Evolutionary conservation across 495 filamentous ascomycete species (phyloP).

Genomic region (Astrothelium subdiscretum): DNA sequence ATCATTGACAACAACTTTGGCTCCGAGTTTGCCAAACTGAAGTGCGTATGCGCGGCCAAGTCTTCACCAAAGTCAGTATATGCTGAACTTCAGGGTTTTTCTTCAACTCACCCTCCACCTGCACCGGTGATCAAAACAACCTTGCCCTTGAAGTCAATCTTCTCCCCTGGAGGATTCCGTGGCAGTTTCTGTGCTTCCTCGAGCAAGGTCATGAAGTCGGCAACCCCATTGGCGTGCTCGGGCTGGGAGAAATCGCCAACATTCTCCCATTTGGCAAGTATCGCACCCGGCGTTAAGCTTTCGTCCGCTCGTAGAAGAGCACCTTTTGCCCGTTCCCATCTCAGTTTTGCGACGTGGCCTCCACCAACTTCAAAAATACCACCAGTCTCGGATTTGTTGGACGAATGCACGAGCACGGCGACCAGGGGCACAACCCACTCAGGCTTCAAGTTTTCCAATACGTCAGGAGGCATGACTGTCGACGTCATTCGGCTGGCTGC

Average conservation of each 20-base stretch:
- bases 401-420: constrained; percentile 77
- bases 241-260: constrained; percentile 80
- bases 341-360: constrained; percentile 82
- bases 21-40: constrained; percentile 81
- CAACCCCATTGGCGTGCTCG: constrained; percentile 72
- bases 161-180: constrained; percentile 56
- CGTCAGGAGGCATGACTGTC: constrained; percentile 93
- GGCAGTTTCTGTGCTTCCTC: constrained; percentile 73
- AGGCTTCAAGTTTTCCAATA: constrained; percentile 79
- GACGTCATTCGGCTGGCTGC: constrained; percentile 95
- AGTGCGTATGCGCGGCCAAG: constrained; percentile 89
- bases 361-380: constrained; percentile 89
- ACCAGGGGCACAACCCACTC: constrained; percentile 95
- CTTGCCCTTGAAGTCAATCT: constrained; percentile 77
- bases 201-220: constrained; percentile 78
- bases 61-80: constrained; percentile 28
- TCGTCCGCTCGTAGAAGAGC: constrained; percentile 82
- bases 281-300: constrained; percentile 74
- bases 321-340: constrained; percentile 92
- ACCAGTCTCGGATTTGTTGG: constrained; percentile 74
- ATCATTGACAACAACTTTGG: constrained; percentile 89
- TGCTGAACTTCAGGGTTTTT: constrained; percentile 5
- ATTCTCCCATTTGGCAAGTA: constrained; percentile 79
- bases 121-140: constrained; percentile 90
- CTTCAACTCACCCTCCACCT: constrained; percentile 55